These are phyloP conservation scores for Austropuccinia psidii DNA, from an alignment of 1,284 basidiomycete genomes.

Conservation along the genomic window DNA sequence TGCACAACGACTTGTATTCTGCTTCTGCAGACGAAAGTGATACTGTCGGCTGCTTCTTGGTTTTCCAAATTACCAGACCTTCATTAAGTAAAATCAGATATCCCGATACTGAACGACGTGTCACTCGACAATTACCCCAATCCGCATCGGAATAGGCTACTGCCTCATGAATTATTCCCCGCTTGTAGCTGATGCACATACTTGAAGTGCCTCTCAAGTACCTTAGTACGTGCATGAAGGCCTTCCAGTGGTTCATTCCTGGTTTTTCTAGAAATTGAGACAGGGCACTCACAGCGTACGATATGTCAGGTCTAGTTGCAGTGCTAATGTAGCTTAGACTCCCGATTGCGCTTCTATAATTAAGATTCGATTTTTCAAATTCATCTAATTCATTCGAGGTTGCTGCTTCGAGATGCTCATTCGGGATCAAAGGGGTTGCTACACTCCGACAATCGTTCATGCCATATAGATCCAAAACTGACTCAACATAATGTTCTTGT, in stretches of 20 bases:
- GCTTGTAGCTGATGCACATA: background rate
- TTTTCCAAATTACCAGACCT: constrained; percentile 46
- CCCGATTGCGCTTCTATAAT: background rate
- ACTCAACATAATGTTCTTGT: too few species aligned
- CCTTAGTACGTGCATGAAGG: background rate
- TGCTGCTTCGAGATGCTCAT: background rate
- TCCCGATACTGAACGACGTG: background rate
- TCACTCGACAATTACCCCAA: too few species aligned
- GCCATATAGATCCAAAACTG: too few species aligned
- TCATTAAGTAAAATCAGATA: background rate
- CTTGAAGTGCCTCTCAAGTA: background rate
- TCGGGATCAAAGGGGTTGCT: background rate
- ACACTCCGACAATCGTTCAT: background rate
- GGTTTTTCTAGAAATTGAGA: background rate
- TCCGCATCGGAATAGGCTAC: too few species aligned
- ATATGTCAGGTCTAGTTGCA: background rate
- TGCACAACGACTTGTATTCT: constrained; percentile 52
- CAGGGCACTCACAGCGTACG: background rate
- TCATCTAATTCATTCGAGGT: background rate
- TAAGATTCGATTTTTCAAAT: background rate
- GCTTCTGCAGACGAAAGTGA: constrained; percentile 50
- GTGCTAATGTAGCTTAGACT: background rate
- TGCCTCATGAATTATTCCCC: too few species aligned
- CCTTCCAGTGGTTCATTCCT: background rate
- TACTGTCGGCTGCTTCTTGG: constrained; percentile 48